phyloP scores from a whole-genome alignment of 495 filamentous ascomycete genomes.

The Penicillium egyptiacum region DNA sequence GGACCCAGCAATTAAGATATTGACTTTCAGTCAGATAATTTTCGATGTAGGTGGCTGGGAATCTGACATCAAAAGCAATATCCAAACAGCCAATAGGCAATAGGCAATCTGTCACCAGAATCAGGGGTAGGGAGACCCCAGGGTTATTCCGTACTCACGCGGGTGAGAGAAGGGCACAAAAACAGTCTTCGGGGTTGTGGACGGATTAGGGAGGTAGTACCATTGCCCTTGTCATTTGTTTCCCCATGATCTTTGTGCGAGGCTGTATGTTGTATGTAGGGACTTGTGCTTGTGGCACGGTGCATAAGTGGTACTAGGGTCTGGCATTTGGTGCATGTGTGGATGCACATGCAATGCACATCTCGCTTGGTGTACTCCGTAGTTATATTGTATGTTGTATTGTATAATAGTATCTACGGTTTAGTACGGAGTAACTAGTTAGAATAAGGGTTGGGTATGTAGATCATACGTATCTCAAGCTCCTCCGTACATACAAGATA shows the following conservation, averaged over 20 bases:
- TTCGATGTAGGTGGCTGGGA: neutral
- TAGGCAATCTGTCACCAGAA: neutral
- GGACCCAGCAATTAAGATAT: neutral
- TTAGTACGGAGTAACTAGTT: too few species aligned
- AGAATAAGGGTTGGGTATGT: too few species aligned
- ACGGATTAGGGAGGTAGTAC: conserved; percentile 16
- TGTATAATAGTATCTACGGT: neutral
- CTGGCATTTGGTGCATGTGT: neutral
- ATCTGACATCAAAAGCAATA: neutral
- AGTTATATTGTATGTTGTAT: neutral
- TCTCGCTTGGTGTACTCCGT: neutral
- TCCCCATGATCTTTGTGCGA: conserved; percentile 7
- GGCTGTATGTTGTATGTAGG: conserved; percentile 2
- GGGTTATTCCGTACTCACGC: neutral
- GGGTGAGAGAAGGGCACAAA: neutral
- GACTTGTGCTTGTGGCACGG: conserved; percentile 2
- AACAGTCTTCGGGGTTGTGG: conserved; percentile 13
- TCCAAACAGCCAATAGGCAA: neutral
- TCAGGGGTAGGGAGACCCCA: neutral
- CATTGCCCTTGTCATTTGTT: neutral
- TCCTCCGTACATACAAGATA: too few species aligned
- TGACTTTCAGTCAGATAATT: neutral
- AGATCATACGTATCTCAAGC: too few species aligned
- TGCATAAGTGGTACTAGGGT: neutral
- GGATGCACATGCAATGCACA: neutral